Conservation (phyloP, 164 flowering plant species). For the Aristolochia contorta region DNA sequence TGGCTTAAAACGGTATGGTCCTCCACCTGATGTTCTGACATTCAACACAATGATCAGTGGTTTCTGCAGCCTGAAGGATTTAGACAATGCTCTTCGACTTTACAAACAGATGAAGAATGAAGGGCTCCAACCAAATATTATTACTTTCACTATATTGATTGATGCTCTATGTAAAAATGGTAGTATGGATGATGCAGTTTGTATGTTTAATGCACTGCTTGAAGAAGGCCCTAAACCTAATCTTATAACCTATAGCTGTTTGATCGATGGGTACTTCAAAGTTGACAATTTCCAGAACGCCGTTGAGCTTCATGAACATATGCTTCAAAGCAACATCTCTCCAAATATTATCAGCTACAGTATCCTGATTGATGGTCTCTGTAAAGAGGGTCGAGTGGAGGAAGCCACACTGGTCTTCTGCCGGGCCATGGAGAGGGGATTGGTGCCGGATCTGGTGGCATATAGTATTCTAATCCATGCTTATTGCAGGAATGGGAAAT, state of each 20-base stretch:
- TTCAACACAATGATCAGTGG: constrained; percentile 50
- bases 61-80: constrained; percentile 26
- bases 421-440: constrained; percentile 20
- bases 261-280: constrained; percentile 43
- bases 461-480: constrained; percentile 40
- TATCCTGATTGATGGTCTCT: constrained; percentile 45
- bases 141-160: constrained; percentile 34
- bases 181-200: constrained; percentile 30
- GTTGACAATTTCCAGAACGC: constrained; percentile 17
- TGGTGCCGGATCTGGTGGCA: constrained; percentile 44
- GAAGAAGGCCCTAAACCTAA: constrained; percentile 29
- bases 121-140: constrained; percentile 20
- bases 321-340: constrained; percentile 26
- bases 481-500: constrained; percentile 34
- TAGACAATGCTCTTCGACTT: constrained; percentile 24
- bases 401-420: constrained; percentile 34
- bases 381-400: constrained; percentile 33
- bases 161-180: constrained; percentile 41
- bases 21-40: constrained; percentile 36
- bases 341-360: constrained; percentile 43
- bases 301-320: constrained; percentile 31
- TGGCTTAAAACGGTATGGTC: constrained; percentile 18
- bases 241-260: constrained; percentile 38
- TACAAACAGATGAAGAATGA: constrained; percentile 17
- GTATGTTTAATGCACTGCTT: constrained; percentile 24